A percentile compares a stretch with the other conserved stretches of the same genome.
Conservation (phyloP, 768 basidiomycete species). For the Lactarius trivialis region DNA sequence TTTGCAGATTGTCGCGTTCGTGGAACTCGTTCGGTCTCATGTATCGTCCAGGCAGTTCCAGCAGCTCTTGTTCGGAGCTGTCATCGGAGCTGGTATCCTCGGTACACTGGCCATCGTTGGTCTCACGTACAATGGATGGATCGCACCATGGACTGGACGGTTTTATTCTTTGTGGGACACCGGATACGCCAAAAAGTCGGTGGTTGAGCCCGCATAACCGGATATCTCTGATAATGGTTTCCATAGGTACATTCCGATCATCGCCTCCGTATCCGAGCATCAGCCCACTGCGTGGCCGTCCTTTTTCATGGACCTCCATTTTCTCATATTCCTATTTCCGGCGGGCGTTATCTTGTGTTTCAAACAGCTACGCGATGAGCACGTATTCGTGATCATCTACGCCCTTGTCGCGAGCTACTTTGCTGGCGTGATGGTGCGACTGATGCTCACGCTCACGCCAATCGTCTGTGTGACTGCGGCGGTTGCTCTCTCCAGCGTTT, state of each 20-base stretch:
- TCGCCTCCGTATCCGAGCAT: slow-evolving; percentile 98
- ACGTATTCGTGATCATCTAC: slow-evolving; percentile 98
- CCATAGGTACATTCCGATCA: slow-evolving; percentile 86
- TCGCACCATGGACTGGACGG: slow-evolving; percentile 99
- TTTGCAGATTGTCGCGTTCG: slow-evolving; percentile 92
- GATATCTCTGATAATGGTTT: slow-evolving; percentile 16
- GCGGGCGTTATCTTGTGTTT: slow-evolving; percentile 94
- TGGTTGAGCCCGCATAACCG: slow-evolving; percentile 8
- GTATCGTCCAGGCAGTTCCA: slow-evolving; percentile 92
- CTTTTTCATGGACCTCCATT: slow-evolving; percentile 98
- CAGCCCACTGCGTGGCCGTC: slow-evolving; percentile 99
- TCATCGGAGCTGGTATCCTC: slow-evolving; percentile 62
- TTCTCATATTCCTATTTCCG: slow-evolving; percentile 97
- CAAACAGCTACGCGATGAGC: slow-evolving; percentile 90
- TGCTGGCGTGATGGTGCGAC: slow-evolving; percentile 98
- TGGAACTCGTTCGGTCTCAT: slow-evolving; percentile 81
- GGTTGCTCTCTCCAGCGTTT: slow-evolving; percentile 78
- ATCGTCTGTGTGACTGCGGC: slow-evolving; percentile 94
- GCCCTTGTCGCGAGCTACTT: slow-evolving; percentile 95
- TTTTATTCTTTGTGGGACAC: slow-evolving; percentile 99
- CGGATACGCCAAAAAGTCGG: slow-evolving; percentile 94
- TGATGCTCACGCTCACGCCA: slow-evolving; percentile 96
- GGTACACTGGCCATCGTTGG: slow-evolving; percentile 68
- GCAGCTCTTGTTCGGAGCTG: slow-evolving; percentile 60
- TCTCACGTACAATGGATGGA: slow-evolving; percentile 89